Evolutionary conservation across 2,329 filamentous ascomycete genomes (phyloP), one percentile per base, ranked within the genome.

Genomic region (Sporothrix protearum): DNA sequence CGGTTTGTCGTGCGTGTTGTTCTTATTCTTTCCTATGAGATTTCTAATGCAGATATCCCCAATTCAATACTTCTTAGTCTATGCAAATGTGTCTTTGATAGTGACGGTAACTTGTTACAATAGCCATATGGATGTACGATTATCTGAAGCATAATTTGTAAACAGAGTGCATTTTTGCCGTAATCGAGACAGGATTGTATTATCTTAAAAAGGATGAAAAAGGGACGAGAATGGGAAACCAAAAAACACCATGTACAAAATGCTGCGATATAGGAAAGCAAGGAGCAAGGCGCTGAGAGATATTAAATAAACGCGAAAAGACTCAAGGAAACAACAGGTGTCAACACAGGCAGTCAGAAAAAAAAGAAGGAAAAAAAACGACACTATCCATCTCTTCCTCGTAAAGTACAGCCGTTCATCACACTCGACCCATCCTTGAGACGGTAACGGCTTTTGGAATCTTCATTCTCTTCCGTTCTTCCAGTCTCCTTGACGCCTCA

Each of bases 11-110:
- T 70, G 69, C 67, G 72, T 67, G 69, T 66, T 75, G 64, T 71
- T 69, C 59, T 74, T 75, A 74, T 76, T 71, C 70, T 51, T 71
- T 84, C 84, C 79, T 88, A 87, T 82, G 87, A 83, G 82, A 83
- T 83, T 87, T 87, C 83, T 88, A 88, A 88, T 88, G 84, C 85
- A 86, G 83, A 87, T 86, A 87, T 86, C 83, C 74, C 73, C 74
- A 75, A 75, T 73, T 74, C 73, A 75, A 71, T 74, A 71, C 51
- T 67, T 70, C 55, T 64, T 72, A 73, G 64, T 25, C 63, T 68
- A 30, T 39, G 9, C 1, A 55, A 25, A 28, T 19, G 5, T 68
- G 33, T 66, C 6, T n/a, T 0, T 12, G 33, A n/a, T 57, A 12
- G n/a, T n/a, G n/a, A n/a, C n/a, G n/a, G n/a, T n/a, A n/a, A n/a